Evolutionary conservation across 441 rosid genomes (phyloP).

Genomic region (Jatropha podagrica): DNA sequence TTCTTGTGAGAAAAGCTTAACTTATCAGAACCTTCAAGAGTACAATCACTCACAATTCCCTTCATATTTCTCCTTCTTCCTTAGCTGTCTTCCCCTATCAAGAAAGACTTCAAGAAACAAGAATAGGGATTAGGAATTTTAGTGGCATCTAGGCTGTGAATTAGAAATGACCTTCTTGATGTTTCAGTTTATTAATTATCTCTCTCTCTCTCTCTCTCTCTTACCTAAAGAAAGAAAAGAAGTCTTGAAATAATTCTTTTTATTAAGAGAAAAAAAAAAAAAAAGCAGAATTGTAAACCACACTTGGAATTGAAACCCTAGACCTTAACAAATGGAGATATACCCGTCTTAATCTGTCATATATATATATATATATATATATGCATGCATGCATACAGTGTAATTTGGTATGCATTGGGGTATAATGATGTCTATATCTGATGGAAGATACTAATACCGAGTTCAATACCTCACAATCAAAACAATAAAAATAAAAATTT

Average conservation of each 20-base stretch:
- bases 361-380: background rate
- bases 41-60: background rate
- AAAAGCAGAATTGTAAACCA: slow-evolving; percentile 18
- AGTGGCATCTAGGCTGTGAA: slow-evolving; percentile 6
- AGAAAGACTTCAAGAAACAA: slow-evolving; percentile 18
- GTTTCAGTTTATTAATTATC: background rate
- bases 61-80: slow-evolving; percentile 12
- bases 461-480: too few relatives aligned
- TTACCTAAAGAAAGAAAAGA: slow-evolving; percentile 14
- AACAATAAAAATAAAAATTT: too few relatives aligned
- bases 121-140: background rate
- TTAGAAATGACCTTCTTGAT: background rate
- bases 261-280: slow-evolving; percentile 1
- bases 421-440: background rate
- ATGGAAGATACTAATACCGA: background rate
- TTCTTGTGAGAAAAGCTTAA: slow-evolving; percentile 32
- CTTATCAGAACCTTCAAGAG: slow-evolving; percentile 36
- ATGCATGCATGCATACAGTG: background rate
- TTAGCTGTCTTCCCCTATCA: slow-evolving; percentile 21
- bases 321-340: slow-evolving; percentile 33
- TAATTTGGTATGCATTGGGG: background rate
- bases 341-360: background rate
- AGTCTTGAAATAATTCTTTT: slow-evolving; percentile 14
- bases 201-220: slow-evolving; percentile 23
- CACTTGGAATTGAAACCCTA: slow-evolving; percentile 30